A percentile compares a stretch with the other conserved stretches of the same genome.
phyloP scores from a whole-genome alignment of 495 filamentous ascomycete genomes.

The Penicillium samsonianum region DNA sequence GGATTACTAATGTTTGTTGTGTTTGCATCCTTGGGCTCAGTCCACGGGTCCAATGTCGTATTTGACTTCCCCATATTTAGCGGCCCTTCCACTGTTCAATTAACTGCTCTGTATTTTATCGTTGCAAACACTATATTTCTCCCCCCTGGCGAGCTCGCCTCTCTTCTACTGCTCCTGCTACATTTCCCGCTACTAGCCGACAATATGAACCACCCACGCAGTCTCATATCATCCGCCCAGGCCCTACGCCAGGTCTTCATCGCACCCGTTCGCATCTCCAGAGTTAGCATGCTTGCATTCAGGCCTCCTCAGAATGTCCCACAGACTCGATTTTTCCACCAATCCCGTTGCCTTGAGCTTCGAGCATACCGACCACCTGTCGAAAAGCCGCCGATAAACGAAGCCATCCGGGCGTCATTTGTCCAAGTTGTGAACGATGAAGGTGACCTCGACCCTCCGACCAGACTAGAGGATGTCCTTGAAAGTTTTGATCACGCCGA shows the following conservation, averaged over 20 bases:
- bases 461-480: slow-evolving; percentile 46
- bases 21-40: slow-evolving; percentile 2
- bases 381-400: slow-evolving; percentile 40
- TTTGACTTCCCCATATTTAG: slow-evolving; percentile 5
- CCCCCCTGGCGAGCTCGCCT: background rate
- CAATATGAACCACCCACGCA: slow-evolving; percentile 44
- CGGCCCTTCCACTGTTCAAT: background rate
- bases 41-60: no score
- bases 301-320: slow-evolving; percentile 8
- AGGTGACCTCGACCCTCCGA: slow-evolving; percentile 49
- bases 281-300: slow-evolving; percentile 19
- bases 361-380: slow-evolving; percentile 9
- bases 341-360: slow-evolving; percentile 13
- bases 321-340: slow-evolving; percentile 19
- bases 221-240: slow-evolving; percentile 41
- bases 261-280: slow-evolving; percentile 24
- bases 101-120: background rate
- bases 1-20: background rate
- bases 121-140: background rate
- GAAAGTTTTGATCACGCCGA: slow-evolving; percentile 46
- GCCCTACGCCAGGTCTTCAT: slow-evolving; percentile 41
- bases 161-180: background rate
- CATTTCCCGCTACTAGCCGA: background rate
- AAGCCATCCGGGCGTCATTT: slow-evolving; percentile 53
- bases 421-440: slow-evolving; percentile 58